A percentile compares a stretch with the other conserved stretches of the same genome.
Conservation (phyloP, 2,329 filamentous ascomycete species). For the Neofusicoccum parvum region DNA sequence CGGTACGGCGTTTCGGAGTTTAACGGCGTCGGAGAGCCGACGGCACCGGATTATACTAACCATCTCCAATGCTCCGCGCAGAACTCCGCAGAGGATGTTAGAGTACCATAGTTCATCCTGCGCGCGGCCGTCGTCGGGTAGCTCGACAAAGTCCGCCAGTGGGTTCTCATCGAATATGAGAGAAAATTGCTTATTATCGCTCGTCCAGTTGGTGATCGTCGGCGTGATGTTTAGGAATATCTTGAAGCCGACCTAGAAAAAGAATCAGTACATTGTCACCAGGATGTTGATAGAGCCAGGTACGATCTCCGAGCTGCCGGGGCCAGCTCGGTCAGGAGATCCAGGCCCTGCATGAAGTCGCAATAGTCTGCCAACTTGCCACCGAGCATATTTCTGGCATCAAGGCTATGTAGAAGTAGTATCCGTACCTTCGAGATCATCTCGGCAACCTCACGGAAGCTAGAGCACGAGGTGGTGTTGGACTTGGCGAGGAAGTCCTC, state of each 20-base stretch:
- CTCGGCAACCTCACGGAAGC: conserved; percentile 94
- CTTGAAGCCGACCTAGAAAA: conserved; percentile 85
- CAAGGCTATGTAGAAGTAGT: background rate
- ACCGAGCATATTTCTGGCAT: too few species aligned
- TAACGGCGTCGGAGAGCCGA: background rate
- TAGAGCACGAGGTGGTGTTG: conserved; percentile 83
- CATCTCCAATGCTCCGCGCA: conserved; percentile 93
- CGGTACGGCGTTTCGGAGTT: background rate
- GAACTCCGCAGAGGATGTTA: conserved; percentile 91
- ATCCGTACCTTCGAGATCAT: conserved; percentile 81
- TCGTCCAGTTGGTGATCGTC: conserved; percentile 91
- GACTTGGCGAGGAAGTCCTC: conserved; percentile 98
- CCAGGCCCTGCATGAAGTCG: background rate
- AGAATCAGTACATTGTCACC: background rate
- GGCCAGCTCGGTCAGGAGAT: background rate
- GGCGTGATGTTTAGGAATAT: conserved; percentile 98
- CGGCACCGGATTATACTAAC: conserved; percentile 52
- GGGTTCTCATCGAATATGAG: conserved; percentile 97
- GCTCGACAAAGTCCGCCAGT: conserved; percentile 92
- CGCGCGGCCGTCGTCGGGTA: conserved; percentile 91
- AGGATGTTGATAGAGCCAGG: background rate
- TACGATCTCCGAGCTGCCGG: background rate
- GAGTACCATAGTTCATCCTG: conserved; percentile 99
- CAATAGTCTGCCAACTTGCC: background rate
- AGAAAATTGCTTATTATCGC: conserved; percentile 94